Base-by-base conservation (phyloP, 2,329 filamentous ascomycete genomes). In the Xylaria sp. region DNA sequence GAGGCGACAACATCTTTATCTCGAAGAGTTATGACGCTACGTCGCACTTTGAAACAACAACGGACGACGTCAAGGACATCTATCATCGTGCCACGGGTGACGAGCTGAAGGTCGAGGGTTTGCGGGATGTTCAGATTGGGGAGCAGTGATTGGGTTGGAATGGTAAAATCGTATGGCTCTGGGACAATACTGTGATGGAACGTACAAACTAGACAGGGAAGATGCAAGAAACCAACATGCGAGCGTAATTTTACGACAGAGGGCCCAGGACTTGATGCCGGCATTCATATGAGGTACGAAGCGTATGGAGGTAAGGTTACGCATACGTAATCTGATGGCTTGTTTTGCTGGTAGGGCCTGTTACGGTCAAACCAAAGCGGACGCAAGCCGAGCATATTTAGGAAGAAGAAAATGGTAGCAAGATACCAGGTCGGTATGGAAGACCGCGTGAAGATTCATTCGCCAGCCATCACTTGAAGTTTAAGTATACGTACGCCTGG, bases 11-110 rank as follows among this genome's bases (percentile, higher is more conserved):
- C 79, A 90, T 99, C 77, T 99, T 93, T 82, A 93, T 99, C 76
- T 97, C 93, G 73, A 97, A 96, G 88, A 97, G 92, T 82, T 99
- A 99, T 80, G 96, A 99, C 74, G 92, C 96, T 54, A 96, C 91
- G 67, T 96, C 91, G 77, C 95, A 99, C 84, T 99, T 99, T 74
- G 95, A 99, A 86, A 97, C 92, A 35, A 85, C 82, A 47, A 86
- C 84, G 80, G 95, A 97, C 76, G 94, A 99, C 78, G 93, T 99
- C 74, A 90, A 89, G 81, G 92, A 98, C 76, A 92, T 99, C 71
- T 99, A 97, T 83, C 84, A 81, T 70, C 88, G 95, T 72, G 90
- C 89, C 69, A 87, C 90, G 64, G 92, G 93, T 57, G 87, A 96
- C 77, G 91, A 95, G 77, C 83, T 97, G 70, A 89, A 92, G 73